Conservation (phyloP, 441 rosid genomes). For the Cnidoscolus chayamansa region DNA sequence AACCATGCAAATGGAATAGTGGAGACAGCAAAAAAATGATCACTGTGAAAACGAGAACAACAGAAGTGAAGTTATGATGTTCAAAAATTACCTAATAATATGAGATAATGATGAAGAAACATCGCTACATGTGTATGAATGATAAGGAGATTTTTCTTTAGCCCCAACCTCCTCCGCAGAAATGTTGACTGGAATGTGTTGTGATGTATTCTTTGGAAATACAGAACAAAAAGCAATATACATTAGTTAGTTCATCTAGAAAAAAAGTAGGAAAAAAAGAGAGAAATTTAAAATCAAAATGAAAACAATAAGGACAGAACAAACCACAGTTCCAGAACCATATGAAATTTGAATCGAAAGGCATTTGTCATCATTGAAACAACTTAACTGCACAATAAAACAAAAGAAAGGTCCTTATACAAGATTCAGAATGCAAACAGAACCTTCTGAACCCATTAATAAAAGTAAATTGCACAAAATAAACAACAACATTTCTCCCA, state of each 20-base stretch:
- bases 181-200: constrained; percentile 60
- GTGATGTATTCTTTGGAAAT: constrained; percentile 57
- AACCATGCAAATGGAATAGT: neutral
- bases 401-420: constrained; percentile 9
- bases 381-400: constrained; percentile 53
- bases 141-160: constrained; percentile 79
- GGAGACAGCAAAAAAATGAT: neutral
- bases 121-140: constrained; percentile 59
- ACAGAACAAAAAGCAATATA: constrained; percentile 21
- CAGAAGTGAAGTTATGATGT: neutral
- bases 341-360: constrained; percentile 66
- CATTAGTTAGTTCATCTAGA: constrained; percentile 10
- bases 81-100: constrained; percentile 62
- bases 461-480: constrained; percentile 14
- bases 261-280: constrained; percentile 11
- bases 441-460: constrained; percentile 4
- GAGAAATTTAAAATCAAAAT: constrained; percentile 15
- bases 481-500: neutral
- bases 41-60: neutral
- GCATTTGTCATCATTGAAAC: constrained; percentile 59
- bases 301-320: constrained; percentile 27
- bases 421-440: constrained; percentile 14
- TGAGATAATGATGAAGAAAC: constrained; percentile 65
- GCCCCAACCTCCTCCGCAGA: constrained; percentile 89
- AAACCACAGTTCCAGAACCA: constrained; percentile 59